phyloP scores from a whole-genome alignment of 768 basidiomycete genomes.

The Mycena kentingensis region DNA sequence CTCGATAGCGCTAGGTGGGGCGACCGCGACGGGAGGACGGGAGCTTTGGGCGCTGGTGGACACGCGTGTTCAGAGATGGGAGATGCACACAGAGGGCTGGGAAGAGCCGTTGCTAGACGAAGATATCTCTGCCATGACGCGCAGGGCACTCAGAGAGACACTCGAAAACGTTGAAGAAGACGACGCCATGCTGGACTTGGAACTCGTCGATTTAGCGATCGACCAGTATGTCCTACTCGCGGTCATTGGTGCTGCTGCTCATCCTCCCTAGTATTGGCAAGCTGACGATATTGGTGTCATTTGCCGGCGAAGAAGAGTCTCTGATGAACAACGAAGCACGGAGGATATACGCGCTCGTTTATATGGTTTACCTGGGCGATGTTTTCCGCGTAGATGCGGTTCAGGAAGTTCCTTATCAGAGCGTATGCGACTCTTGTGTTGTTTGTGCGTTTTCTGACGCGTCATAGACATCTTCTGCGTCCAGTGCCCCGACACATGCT shows the following conservation, averaged over 20 bases:
- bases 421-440: conserved; percentile 44
- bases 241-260: conserved; percentile 3
- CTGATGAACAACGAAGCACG: conserved; percentile 42
- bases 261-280: conserved; percentile 45
- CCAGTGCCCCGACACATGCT: conserved; percentile 72
- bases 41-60: conserved; percentile 73
- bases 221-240: conserved; percentile 46
- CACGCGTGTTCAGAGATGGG: conserved; percentile 71
- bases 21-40: conserved; percentile 45
- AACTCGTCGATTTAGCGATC: conserved; percentile 69
- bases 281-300: conserved; percentile 67
- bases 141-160: conserved; percentile 46
- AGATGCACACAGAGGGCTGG: conserved; percentile 65
- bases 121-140: conserved; percentile 54
- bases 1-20: conserved; percentile 55
- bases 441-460: neutral
- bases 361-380: conserved; percentile 45
- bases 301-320: conserved; percentile 57
- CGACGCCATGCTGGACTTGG: conserved; percentile 62
- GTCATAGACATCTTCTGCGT: conserved; percentile 60
- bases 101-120: conserved; percentile 62
- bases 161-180: conserved; percentile 41
- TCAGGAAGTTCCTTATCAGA: conserved; percentile 72
- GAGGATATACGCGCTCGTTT: conserved; percentile 65
- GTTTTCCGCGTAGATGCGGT: conserved; percentile 50